Base-by-base conservation (phyloP, 2,329 filamentous ascomycete species). In the Penicillium oxalicum region DNA sequence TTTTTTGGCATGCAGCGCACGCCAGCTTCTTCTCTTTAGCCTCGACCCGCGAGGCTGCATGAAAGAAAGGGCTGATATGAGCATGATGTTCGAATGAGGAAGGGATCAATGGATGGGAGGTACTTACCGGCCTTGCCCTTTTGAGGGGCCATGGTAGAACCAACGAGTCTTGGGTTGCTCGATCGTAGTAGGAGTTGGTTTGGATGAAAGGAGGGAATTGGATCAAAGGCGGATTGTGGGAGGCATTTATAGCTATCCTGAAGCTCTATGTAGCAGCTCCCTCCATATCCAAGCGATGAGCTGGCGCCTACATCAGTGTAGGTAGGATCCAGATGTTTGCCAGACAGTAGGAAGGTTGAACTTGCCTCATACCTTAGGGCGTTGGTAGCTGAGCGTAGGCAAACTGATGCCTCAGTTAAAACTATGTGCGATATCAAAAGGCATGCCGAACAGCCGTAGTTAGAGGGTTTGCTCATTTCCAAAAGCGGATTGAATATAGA, bases 1-100 rank as follows among this genome's bases (percentile, higher is more conserved):
- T 56, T 36, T 35, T 51, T 13, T 54, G 59, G 44, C 62, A 65
- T 6, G 44, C 37, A 12, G 24, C 42, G 43, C 62, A 65, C 13
- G 49, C 53, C 25, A 29, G 28, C 28, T 39, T 43, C 27, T 29
- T 41, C 24, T 2, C 27, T n/a, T 36, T 36, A 34, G 48, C 51
- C 50, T 44, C 42, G 35, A 33, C 42, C 42, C 13, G 42, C 27
- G 45, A 41, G 45, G 45, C 32, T 46, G 27, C 13, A 12, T 32
- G 40, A 28, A 27, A 24, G 29, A 26, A 32, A 11, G 11, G 11
- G 8, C 33, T 9, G 38, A 26, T 41, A 12, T 41, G 28, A 40
- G 44, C 18, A 40, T 40, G 18, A 9, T 13, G 37, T 13, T 27
- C 13, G 28, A 32, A n/a, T 11, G 45, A 29, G 24, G 18, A 1